Conservation (phyloP, 441 rosid genomes). For the Geranium incanum region DNA sequence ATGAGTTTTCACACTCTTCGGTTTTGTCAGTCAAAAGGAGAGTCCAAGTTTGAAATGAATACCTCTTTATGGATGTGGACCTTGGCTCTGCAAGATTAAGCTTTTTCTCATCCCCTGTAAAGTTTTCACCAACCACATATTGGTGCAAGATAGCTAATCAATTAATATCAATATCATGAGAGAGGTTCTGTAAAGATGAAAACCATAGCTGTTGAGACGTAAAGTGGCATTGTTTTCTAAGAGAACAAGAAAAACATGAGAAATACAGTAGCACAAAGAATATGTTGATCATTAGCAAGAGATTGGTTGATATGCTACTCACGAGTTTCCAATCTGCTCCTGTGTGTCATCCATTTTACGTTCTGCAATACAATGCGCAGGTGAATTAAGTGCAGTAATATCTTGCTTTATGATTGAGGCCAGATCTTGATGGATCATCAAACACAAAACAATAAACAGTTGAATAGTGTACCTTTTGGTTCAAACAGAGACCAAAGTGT, state of each 20-base stretch:
- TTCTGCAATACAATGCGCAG: constrained; percentile 19
- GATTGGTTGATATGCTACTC: constrained; percentile 59
- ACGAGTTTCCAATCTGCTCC: too few relatives aligned
- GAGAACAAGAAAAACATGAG: constrained; percentile 87
- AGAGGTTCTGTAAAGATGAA: neutral
- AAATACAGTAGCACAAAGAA: constrained; percentile 76
- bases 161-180: neutral
- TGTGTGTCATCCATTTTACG: neutral
- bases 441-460: constrained; percentile 3
- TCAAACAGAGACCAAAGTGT: neutral
- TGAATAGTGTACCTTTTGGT: neutral
- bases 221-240: constrained; percentile 29
- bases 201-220: constrained; percentile 8
- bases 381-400: constrained; percentile 77
- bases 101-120: neutral
- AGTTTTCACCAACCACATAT: neutral
- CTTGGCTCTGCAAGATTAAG: neutral
- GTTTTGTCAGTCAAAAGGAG: neutral
- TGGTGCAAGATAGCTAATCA: neutral
- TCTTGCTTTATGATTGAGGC: constrained; percentile 37
- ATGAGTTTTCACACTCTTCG: neutral
- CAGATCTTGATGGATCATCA: constrained; percentile 75
- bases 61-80: neutral
- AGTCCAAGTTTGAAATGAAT: neutral
- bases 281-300: constrained; percentile 94